phyloP scores from a whole-genome alignment of 805 yeast species.

The Kuraishia borneana region DNA sequence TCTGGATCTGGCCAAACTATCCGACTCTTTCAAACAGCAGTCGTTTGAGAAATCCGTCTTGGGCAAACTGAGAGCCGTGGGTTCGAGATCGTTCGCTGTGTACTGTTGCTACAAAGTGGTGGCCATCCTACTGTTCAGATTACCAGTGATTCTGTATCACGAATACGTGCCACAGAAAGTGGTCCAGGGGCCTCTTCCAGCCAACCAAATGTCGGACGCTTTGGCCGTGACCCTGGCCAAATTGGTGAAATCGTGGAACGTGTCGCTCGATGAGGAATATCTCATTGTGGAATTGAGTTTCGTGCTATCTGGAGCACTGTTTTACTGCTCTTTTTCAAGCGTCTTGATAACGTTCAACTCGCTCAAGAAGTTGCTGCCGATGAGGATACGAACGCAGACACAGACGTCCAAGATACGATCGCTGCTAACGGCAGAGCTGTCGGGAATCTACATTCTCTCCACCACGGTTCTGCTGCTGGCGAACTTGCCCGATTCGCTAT shows the following conservation, averaged over 20 bases:
- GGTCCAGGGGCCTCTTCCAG: neutral
- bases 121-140: conserved; percentile 26
- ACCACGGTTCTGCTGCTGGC: conserved; percentile 39
- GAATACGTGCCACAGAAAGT: conserved; percentile 5
- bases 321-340: conserved; percentile 53
- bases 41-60: neutral
- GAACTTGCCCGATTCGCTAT: conserved; percentile 32
- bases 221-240: conserved; percentile 37
- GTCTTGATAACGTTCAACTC: conserved; percentile 52
- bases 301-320: conserved; percentile 45
- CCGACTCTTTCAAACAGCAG: conserved; percentile 10
- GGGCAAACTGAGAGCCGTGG: conserved; percentile 1
- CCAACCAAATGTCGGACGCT: conserved; percentile 21
- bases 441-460: conserved; percentile 40
- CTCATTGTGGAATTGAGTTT: conserved; percentile 36
- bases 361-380: conserved; percentile 17
- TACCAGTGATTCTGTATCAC: conserved; percentile 21
- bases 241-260: conserved; percentile 16
- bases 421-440: conserved; percentile 29
- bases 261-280: conserved; percentile 22
- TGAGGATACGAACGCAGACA: conserved; percentile 9
- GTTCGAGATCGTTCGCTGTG: conserved; percentile 19
- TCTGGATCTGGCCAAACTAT: conserved; percentile 16
- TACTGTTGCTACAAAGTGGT: conserved; percentile 39
- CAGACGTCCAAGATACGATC: conserved; percentile 11